Conservation (phyloP, 108 stramenopile genomes). For the Nitzschia putrida region DNA sequence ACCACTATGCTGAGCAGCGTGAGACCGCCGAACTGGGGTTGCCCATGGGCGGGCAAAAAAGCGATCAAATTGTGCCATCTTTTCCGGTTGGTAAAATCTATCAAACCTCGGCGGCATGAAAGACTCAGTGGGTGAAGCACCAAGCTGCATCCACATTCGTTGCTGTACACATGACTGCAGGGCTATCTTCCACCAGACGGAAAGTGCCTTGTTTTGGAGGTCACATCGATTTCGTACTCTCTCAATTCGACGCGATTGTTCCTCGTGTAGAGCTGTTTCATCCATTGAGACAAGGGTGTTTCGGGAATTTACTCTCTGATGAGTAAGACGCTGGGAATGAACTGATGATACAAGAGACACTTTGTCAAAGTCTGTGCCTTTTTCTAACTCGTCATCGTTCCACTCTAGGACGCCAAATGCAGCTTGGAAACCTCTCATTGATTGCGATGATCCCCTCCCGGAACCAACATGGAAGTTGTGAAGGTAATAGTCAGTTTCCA, state of each 20-base stretch:
- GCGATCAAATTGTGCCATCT: conserved; percentile 72
- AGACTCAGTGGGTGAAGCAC: conserved; percentile 42
- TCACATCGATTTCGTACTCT: conserved; percentile 56
- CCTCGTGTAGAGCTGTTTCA: conserved; percentile 1
- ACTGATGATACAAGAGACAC: background rate
- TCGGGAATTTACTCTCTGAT: conserved; percentile 2
- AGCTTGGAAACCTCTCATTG: conserved; percentile 70
- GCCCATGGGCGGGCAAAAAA: conserved; percentile 75
- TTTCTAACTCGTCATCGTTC: conserved; percentile 19
- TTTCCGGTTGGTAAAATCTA: conserved; percentile 61
- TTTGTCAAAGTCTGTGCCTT: conserved; percentile 10
- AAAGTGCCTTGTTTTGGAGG: conserved; percentile 61
- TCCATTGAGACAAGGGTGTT: conserved; percentile 1
- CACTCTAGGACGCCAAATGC: conserved; percentile 67
- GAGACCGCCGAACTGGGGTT: conserved; percentile 72
- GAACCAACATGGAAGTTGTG: conserved; percentile 82
- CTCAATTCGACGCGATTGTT: conserved; percentile 37
- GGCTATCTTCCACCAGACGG: conserved; percentile 78
- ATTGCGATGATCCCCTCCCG: conserved; percentile 58
- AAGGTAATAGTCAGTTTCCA: conserved; percentile 87
- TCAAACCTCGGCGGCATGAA: conserved; percentile 76
- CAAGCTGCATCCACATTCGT: conserved; percentile 86
- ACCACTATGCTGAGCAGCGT: conserved; percentile 64
- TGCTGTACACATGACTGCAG: conserved; percentile 74
- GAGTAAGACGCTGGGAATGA: conserved; percentile 9